A percentile compares a stretch with the other conserved stretches of the same genome.
Conservation (phyloP, 2,329 filamentous ascomycete genomes). For the Fusarium sp. region DNA sequence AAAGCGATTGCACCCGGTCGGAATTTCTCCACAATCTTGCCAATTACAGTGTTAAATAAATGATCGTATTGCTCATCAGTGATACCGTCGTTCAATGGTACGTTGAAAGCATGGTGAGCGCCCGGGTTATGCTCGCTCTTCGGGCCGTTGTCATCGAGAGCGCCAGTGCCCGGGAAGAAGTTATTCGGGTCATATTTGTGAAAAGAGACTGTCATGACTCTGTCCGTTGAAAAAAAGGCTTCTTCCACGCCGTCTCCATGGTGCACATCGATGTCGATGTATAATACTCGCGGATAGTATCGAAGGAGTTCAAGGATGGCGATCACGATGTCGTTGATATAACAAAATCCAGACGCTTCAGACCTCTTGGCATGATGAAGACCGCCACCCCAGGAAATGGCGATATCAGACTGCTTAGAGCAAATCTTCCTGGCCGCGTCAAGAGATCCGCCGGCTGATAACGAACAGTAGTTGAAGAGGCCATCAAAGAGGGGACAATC, state of each 20-base stretch:
- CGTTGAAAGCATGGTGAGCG: conserved; percentile 89
- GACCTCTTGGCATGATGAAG: conserved; percentile 96
- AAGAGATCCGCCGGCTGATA: conserved; percentile 90
- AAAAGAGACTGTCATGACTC: conserved; percentile 92
- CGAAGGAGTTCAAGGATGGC: conserved; percentile 89
- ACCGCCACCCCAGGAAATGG: conserved; percentile 96
- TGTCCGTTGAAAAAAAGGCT: conserved; percentile 88
- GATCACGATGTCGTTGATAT: conserved; percentile 98
- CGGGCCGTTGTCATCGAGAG: conserved; percentile 84
- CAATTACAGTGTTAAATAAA: conserved; percentile 85
- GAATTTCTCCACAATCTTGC: conserved; percentile 82
- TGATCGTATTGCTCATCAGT: conserved; percentile 88
- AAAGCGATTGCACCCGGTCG: conserved; percentile 91
- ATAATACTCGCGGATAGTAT: conserved; percentile 84
- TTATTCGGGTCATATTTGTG: conserved; percentile 89
- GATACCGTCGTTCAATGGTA: conserved; percentile 90
- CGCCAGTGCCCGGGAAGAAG: conserved; percentile 94
- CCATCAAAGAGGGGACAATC: conserved; percentile 98
- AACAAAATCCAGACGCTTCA: conserved; percentile 96
- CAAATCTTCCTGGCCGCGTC: conserved; percentile 91
- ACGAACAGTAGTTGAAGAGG: conserved; percentile 92
- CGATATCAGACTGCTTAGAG: conserved; percentile 89
- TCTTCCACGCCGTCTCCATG: conserved; percentile 92
- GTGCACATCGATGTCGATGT: conserved; percentile 94
- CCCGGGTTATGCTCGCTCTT: conserved; percentile 85